phyloP scores from a whole-genome alignment of 2,329 filamentous ascomycete species.

The Ambrosiella cleistominuta region DNA sequence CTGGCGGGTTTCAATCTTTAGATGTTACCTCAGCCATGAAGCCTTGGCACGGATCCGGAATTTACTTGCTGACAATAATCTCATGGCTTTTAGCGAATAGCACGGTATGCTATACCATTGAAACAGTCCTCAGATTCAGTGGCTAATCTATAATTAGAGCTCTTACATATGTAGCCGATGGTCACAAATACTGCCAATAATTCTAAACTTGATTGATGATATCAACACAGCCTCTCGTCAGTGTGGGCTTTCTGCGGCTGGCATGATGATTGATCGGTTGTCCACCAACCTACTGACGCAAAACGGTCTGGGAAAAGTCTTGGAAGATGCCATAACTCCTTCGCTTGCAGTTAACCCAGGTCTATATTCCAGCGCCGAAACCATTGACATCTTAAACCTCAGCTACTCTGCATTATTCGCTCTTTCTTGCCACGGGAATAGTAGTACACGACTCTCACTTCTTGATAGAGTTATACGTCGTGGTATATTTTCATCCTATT shows the following conservation, averaged over 20 bases:
- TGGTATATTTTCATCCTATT: slow-evolving; percentile 36
- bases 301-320: slow-evolving; percentile 49
- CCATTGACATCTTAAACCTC: slow-evolving; percentile 41
- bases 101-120: not conserved
- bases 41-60: slow-evolving; percentile 7
- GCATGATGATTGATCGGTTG: slow-evolving; percentile 36
- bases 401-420: slow-evolving; percentile 49
- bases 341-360: slow-evolving; percentile 60
- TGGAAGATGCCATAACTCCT: slow-evolving; percentile 52
- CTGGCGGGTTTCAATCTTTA: not conserved
- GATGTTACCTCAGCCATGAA: slow-evolving; percentile 5
- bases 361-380: slow-evolving; percentile 57
- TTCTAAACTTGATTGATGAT: slow-evolving; percentile 54
- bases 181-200: slow-evolving; percentile 50
- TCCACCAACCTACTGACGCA: slow-evolving; percentile 34
- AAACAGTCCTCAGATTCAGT: not conserved
- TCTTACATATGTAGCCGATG: slow-evolving; percentile 37
- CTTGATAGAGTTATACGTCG: slow-evolving; percentile 38
- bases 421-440: slow-evolving; percentile 16
- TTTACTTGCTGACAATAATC: slow-evolving; percentile 7
- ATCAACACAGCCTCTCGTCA: slow-evolving; percentile 32
- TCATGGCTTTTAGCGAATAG: slow-evolving; percentile 12
- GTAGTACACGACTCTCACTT: slow-evolving; percentile 22
- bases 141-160: slow-evolving; percentile 18
- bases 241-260: slow-evolving; percentile 37